Base-by-base conservation (phyloP, 1,139 yeast species). In the Pichia sp. region DNA sequence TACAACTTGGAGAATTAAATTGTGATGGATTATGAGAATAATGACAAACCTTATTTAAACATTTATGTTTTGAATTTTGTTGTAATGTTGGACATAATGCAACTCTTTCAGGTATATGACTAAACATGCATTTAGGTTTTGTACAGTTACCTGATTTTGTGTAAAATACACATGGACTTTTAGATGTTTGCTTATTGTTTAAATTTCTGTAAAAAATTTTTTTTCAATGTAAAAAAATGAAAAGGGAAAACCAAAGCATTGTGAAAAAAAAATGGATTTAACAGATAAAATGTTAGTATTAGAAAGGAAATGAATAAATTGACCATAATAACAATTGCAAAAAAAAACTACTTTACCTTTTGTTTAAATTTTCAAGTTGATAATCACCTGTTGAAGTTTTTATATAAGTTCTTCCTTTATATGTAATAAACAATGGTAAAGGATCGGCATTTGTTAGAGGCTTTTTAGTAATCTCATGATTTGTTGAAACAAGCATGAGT, bases 1-100 rank as follows among this genome's bases (percentile, higher is more conserved):
- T 69, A 59, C 95, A 86, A 36, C 78, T 59, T 8, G 94, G 89
- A 1, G 87, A 72, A 60, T 85, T 86, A 63, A 70, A 76, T 53
- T 82, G 81, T 39, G 72, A 72, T 6, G 82, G 75, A 3, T 61
- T 63, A 63, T 86, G 95, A 34, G 81, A 77, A 31, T 79, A 64
- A 11, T 69, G 64, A 61, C 95, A 86, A 29, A 71, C 59, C n/a
- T 66, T 62, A 40, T 69, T 69, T 28, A 56, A 55, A 59, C 94
- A 86, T 42, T 66, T 66, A 9, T 74, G 76, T 39, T 64, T 66
- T 43, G 73, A 75, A 39, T 64, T 66, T 43, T 80, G 73, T 4
- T 80, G 74, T 5, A 60, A 43, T 32, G 66, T 68, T 34, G 76
- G 75, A 63, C 95, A 86, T 9, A 84, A 61, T 10, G 79, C 74